Base-by-base conservation (phyloP, 1,139 yeast species). In the Suhomyces bolitotheri region DNA sequence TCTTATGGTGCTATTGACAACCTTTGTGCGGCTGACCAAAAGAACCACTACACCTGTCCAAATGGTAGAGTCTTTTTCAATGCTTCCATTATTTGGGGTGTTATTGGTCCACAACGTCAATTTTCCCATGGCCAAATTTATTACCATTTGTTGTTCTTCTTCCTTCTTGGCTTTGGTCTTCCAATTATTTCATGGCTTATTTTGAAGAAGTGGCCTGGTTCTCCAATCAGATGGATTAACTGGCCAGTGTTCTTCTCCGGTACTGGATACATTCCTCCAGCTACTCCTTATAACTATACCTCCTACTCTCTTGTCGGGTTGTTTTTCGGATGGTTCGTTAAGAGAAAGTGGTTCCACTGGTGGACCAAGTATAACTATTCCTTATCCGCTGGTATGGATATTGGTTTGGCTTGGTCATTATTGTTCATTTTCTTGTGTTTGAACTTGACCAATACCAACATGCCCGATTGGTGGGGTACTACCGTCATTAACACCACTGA, bases 321-420 rank as follows among this genome's bases (percentile, higher is more conserved):
- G 43, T 43, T 54, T 40, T 65, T 67, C 43, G 60, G 62, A 28
- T 51, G 51, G 56, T 61, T 43, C 52, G 56, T 66, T 36, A 65
- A 66, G 54, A 62, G 54, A 43, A 62, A 51, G 46, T 66, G 57
- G 57, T 72, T 75, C 52, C 68, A 68, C 45, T 80, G 84, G 85
- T 80, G 84, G 84, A 62, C 77, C 27, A 79, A 79, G 62, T 80
- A 80, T 61, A 77, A 76, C 54, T 78, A 76, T 51, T 63, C 77
- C 17, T 59, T 79, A 40, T 72, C 81, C 17, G 80, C 81, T 2
- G 84, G 78, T 16, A 50, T 80, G 41, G 81, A 75, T 49, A 62
- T 75, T 34, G 80, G 83, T 31, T 58, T 79, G 42, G 80, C 80
- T 4, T 63, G 75, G 51, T 66, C 76, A 10, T 62, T 73, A 33